These are phyloP conservation scores for Thuja plicata DNA, from an alignment of 83 land plant genomes.

Conservation along the genomic window DNA sequence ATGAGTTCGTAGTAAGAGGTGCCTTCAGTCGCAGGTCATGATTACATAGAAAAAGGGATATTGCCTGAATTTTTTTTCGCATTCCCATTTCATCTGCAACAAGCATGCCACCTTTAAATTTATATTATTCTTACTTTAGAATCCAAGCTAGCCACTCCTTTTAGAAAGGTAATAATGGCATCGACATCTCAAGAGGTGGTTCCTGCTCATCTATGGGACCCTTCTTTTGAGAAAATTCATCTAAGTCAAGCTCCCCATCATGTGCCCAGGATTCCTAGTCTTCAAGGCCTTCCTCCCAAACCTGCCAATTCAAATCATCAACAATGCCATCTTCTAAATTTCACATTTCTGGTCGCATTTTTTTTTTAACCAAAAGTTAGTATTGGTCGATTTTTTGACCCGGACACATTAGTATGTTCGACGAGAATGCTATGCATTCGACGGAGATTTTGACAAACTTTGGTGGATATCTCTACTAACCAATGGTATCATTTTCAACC, in stretches of 20 bases:
- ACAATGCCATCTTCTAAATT: neutral
- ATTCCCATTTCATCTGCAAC: conserved; percentile 99
- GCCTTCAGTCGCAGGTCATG: conserved; percentile 11
- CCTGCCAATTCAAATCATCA: conserved; percentile 2
- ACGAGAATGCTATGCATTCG: no score
- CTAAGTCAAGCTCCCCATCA: conserved; percentile 9
- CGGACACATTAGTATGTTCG: no score
- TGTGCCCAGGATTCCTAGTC: conserved; percentile 1
- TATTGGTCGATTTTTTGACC: no score
- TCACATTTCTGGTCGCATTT: neutral
- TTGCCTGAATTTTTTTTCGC: conserved; percentile 97
- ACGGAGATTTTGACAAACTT: no score
- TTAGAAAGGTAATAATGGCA: conserved; percentile 81
- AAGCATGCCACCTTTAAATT: conserved; percentile 70
- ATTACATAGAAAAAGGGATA: conserved; percentile 75
- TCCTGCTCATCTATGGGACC: conserved; percentile 20
- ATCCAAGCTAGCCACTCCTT: conserved; percentile 97
- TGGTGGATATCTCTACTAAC: no score
- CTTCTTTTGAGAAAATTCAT: conserved; percentile 2
- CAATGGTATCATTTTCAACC: no score
- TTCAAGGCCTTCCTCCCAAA: conserved; percentile 6
- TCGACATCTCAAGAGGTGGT: conserved; percentile 61
- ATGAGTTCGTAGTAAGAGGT: neutral
- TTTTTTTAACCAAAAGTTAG: no score
- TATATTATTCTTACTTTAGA: conserved; percentile 67